Evolutionary conservation across 2,329 filamentous ascomycete genomes (phyloP).

Genomic region (Claviceps paspali): DNA sequence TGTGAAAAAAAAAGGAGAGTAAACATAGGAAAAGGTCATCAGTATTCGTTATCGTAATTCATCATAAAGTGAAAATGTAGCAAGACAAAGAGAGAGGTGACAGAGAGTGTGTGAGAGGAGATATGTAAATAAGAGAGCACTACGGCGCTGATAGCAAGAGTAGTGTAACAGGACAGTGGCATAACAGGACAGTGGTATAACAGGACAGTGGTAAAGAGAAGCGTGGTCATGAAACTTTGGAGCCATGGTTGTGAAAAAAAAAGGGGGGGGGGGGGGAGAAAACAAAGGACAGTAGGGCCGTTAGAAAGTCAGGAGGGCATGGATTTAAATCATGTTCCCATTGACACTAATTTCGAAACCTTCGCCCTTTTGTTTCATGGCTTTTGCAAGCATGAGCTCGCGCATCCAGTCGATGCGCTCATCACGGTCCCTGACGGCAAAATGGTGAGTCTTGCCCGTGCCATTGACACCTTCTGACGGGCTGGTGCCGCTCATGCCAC

Average conservation of each 20-base stretch:
- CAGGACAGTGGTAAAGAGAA: too few relatives aligned
- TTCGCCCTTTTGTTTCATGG: slow-evolving; percentile 67
- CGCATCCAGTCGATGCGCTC: slow-evolving; percentile 97
- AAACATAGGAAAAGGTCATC: slow-evolving; percentile 6
- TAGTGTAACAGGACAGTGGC: too few relatives aligned
- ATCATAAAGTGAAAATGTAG: not conserved
- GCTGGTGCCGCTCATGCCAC: slow-evolving; percentile 14
- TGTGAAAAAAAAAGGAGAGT: slow-evolving; percentile 4
- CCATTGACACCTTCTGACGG: slow-evolving; percentile 37
- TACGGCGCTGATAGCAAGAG: too few relatives aligned
- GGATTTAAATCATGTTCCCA: slow-evolving; percentile 49
- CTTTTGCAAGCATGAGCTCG: slow-evolving; percentile 82
- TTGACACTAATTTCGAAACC: slow-evolving; percentile 74
- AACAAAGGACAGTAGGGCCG: not conserved
- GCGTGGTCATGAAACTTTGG: too few relatives aligned
- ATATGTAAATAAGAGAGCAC: too few relatives aligned
- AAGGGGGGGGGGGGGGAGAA: not conserved
- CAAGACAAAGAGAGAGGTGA: too few relatives aligned
- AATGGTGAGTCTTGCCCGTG: slow-evolving; percentile 78
- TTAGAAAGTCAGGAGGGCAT: not conserved
- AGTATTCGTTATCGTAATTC: slow-evolving; percentile 2
- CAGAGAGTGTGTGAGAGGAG: not conserved
- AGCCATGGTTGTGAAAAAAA: too few relatives aligned
- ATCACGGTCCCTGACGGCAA: slow-evolving; percentile 73
- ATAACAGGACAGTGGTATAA: too few relatives aligned